Base-by-base conservation (phyloP, 805 yeast genomes). In the Saccharomyces paradoxus region DNA sequence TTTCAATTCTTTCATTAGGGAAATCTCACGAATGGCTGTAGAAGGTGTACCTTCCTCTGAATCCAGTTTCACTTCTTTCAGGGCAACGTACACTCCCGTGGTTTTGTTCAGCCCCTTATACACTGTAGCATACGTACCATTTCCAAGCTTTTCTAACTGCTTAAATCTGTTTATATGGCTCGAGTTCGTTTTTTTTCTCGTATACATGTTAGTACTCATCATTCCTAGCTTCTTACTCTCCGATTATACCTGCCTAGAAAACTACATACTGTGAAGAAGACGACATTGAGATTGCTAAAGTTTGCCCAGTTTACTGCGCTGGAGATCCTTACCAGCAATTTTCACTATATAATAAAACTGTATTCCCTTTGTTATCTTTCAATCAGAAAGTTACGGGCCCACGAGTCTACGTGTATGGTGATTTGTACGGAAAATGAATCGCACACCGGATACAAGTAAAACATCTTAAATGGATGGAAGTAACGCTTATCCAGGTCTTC, bases 11-110 rank as follows among this genome's bases (percentile, higher is more conserved):
- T 94, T 92, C 71, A 94, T 79, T 49, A 94, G 77, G 1, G 98
- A 92, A 62, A 94, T 94, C 69, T 94, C 99, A 63, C 99, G 80
- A 56, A 94, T 94, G 5, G 99, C 98, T 0, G 99, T 94, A 1
- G 97, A 90, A 1, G 99, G 99, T 24, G 95, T 97, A 21, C 99
- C 99, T 70, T 94, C 99, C 71, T 94, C 99, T 22, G 96, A 89
- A 69, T 94, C 99, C 52, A 94, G 75, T 55, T 98, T 82, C 70
- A 94, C 95, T 73, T 94, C 95, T 71, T 94, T 94, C 62, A 94
- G 76, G 0, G 99, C 99, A 41, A 94, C 99, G 48, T 90, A 82
- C n/a, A 97, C 81, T 73, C 92, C 92, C 61, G 90, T 87, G 68
- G 92, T 90, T 60, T 82, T 84, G 68, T 92, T 97, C 51, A 90